These are phyloP conservation scores for Macrolepiota dolichaula DNA, from an alignment of 768 basidiomycete genomes.

Conservation along the genomic window DNA sequence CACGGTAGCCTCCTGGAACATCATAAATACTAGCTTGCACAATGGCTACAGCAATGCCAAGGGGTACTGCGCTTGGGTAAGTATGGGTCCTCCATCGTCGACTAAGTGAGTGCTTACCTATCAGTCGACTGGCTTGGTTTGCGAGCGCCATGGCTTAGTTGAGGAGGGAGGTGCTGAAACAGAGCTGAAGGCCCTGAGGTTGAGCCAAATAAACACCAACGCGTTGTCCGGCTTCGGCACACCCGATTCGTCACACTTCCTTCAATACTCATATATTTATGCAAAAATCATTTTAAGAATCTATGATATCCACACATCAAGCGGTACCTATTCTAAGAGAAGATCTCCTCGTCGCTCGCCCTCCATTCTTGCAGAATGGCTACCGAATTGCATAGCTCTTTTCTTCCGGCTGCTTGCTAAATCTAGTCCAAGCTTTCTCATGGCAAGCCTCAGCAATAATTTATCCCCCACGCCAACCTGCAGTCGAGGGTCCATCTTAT, in stretches of 20 bases:
- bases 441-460: conserved; percentile 71
- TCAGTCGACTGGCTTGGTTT: conserved; percentile 23
- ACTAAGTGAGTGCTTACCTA: conserved; percentile 13
- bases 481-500: conserved; percentile 77
- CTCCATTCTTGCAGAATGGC: conserved; percentile 81
- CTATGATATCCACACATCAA: not conserved
- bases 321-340: conserved; percentile 23
- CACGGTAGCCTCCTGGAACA: conserved; percentile 90
- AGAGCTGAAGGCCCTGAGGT: conserved; percentile 6
- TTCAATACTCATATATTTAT: not conserved
- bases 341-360: conserved; percentile 57
- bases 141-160: conserved; percentile 45
- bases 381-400: conserved; percentile 97
- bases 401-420: conserved; percentile 80
- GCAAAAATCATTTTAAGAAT: not conserved
- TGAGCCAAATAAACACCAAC: conserved; percentile 15
- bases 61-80: conserved; percentile 33
- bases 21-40: conserved; percentile 55
- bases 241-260: not conserved
- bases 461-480: conserved; percentile 88
- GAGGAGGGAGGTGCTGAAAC: conserved; percentile 11
- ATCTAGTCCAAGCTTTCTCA: conserved; percentile 67
- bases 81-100: conserved; percentile 21
- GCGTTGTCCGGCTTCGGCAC: conserved; percentile 15
- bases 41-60: conserved; percentile 41